Evolutionary conservation across 225 moss, liverwort and hornwort genomes (phyloP), one percentile per base, ranked within the genome.

Genomic region (Takakia lepidozioides): DNA sequence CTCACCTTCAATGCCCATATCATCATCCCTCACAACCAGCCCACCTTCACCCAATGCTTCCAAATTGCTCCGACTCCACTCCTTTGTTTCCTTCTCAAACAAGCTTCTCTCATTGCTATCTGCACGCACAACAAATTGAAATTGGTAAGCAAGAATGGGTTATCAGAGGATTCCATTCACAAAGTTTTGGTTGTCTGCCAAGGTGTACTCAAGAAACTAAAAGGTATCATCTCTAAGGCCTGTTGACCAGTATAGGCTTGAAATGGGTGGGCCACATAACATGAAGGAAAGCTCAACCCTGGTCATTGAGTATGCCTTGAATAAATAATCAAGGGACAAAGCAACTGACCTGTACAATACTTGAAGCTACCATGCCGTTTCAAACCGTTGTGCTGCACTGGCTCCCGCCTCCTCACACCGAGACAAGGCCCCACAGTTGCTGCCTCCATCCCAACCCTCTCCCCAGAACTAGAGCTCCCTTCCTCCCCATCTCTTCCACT

Each of bases 321-420:
- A n/a, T n/a, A n/a, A n/a, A n/a, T n/a, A n/a, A n/a, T n/a, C n/a
- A n/a, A n/a, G n/a, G 7, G 32, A 32, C 7, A 7, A 32, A 32
- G 32, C 7, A 32, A 58, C 51, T 50, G 25, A 80, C 80, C 69
- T 54, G 75, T 74, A 69, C 71, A 87, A 53, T 63, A 85, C 55
- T 87, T 91, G 72, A 85, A 83, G 61, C 85, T 98, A 25, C 91
- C 98, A 73, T 87, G 98, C 51, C 91, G 87, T 55, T 98, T 98
- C 42, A 85, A 56, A 17, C 98, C 91, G 57, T 75, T 87, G 40
- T 83, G 91, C 57, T 83, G 91, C 50, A 85, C 80, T 56, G 75
- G 70, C 69, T 87, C 98, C 46, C 95, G 60, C 44, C 93, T 79
- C 46, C 93, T 81, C 39, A 95, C 93, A 32, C 93, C 86, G 60